Base-by-base conservation (phyloP, 2,329 filamentous ascomycete species). In the Ilyonectria destructans region DNA sequence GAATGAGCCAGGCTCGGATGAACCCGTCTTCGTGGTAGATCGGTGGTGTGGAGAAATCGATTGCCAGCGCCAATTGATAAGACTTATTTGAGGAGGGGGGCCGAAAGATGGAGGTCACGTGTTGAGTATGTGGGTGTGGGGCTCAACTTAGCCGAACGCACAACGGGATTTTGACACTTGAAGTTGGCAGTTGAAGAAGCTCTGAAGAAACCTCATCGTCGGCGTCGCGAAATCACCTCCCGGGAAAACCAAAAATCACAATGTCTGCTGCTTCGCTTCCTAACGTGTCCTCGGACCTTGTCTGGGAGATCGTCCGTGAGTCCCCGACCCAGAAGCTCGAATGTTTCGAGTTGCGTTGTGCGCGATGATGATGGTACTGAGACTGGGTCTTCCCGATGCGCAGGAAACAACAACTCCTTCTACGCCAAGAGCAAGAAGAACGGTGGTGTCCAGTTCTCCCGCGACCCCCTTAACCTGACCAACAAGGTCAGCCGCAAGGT, bases 301-400 rank as follows among this genome's bases (percentile, higher is more conserved):
- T 97, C 89, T 98, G 96, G 96, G 92, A 96, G 90, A 87, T 97
- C 85, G 91, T 92, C 89, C 94, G 95, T 98, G 91, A 85, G 95
- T 95, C 90, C 92, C 69, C 54, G 48, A 62, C 40, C 54, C 21
- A 33, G 35, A 52, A 56, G 29, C 57, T 26, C 37, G 17, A 52
- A 51, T 56, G 55, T 52, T 54, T 51, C 51, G 45, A 58, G 52
- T 68, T 57, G 9, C 58, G 62, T 65, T 48, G 63, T 70, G 70
- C 61, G 68, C 62, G 58, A 65, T 63, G 62, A 55, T 52, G 66
- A 68, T 64, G 45, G 62, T 73, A 58, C 74, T 75, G 71, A 76
- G 71, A 70, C 67, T 40, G 35, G 46, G 67, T 62, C 56, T 52
- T 58, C 51, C 43, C 33, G 57, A 64, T 60, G 67, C 70, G 68